phyloP scores from a whole-genome alignment of 1,139 yeast species.

The Pichia inconspicua region DNA sequence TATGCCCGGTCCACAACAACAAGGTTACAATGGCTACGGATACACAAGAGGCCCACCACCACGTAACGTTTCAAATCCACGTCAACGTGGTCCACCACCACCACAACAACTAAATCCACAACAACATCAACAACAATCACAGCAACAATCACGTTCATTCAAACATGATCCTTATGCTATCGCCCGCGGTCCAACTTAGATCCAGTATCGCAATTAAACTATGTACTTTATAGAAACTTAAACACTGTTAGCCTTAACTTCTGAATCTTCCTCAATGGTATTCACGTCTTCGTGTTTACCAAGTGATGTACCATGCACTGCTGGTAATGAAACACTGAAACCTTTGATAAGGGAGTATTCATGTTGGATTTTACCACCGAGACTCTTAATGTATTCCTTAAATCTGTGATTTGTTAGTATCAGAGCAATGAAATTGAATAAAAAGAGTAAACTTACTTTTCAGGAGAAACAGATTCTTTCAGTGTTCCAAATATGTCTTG shows the following conservation, averaged over 20 bases:
- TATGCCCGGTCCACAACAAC: neutral
- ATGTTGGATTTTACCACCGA: conserved; percentile 59
- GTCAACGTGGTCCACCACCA: neutral
- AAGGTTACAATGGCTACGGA: conserved; percentile 3
- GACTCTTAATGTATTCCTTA: conserved; percentile 24
- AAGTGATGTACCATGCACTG: conserved; percentile 37
- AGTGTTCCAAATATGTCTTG: conserved; percentile 14
- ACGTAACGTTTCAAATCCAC: conserved; percentile 4
- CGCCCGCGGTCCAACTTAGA: neutral
- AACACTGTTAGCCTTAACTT: conserved; percentile 36
- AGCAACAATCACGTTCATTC: neutral
- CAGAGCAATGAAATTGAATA: neutral
- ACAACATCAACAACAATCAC: neutral
- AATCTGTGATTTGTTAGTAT: conserved; percentile 16
- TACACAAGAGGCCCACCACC: neutral
- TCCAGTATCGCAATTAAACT: neutral
- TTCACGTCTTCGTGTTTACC: conserved; percentile 40
- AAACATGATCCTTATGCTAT: neutral
- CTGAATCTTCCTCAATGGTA: conserved; percentile 53
- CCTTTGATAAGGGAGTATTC: conserved; percentile 67
- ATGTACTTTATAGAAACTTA: conserved; percentile 1
- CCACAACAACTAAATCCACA: neutral
- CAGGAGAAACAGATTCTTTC: conserved; percentile 13
- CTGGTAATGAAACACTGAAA: conserved; percentile 47
- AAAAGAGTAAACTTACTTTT: conserved; percentile 7